A percentile compares a stretch with the other conserved stretches of the same genome.
Conservation (phyloP, 2,329 filamentous ascomycete species). For the Phialophora verrucosa region DNA sequence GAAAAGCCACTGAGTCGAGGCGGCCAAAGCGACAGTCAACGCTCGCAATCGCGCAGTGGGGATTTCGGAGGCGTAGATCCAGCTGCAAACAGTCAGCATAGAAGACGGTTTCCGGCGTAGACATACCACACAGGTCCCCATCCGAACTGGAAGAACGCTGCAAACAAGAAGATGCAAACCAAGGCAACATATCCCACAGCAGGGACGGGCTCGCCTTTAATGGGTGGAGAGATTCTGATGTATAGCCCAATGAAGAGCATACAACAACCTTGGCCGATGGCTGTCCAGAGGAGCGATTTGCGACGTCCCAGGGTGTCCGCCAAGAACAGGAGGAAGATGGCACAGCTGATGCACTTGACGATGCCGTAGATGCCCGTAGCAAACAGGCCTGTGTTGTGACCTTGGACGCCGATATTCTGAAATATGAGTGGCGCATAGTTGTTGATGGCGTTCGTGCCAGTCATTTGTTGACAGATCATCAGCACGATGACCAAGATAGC, state of each 20-base stretch:
- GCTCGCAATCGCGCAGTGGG: constrained; percentile 69
- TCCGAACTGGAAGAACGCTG: constrained; percentile 70
- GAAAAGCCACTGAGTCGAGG: constrained; percentile 74
- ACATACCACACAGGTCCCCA: constrained; percentile 67
- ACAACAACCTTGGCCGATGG: constrained; percentile 62
- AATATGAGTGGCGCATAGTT: constrained; percentile 76
- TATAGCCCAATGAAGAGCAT: constrained; percentile 75
- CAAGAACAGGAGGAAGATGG: constrained; percentile 68
- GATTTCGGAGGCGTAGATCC: constrained; percentile 75
- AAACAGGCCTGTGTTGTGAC: constrained; percentile 67
- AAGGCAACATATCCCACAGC: constrained; percentile 72
- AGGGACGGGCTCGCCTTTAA: constrained; percentile 60
- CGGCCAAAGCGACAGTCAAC: constrained; percentile 70
- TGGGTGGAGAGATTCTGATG: constrained; percentile 63
- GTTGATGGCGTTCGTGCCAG: constrained; percentile 63
- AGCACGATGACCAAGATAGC: constrained; percentile 59
- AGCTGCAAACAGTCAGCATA: constrained; percentile 48
- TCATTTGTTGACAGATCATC: constrained; percentile 62
- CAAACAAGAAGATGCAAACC: constrained; percentile 75
- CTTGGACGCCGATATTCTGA: constrained; percentile 64
- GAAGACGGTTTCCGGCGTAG: not conserved
- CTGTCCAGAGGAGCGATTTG: constrained; percentile 64
- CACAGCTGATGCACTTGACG: constrained; percentile 67
- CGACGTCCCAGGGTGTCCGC: constrained; percentile 72
- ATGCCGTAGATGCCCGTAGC: constrained; percentile 76